phyloP scores from a whole-genome alignment of 1,139 yeast species.

The Lodderomyces orthopsilosis region DNA sequence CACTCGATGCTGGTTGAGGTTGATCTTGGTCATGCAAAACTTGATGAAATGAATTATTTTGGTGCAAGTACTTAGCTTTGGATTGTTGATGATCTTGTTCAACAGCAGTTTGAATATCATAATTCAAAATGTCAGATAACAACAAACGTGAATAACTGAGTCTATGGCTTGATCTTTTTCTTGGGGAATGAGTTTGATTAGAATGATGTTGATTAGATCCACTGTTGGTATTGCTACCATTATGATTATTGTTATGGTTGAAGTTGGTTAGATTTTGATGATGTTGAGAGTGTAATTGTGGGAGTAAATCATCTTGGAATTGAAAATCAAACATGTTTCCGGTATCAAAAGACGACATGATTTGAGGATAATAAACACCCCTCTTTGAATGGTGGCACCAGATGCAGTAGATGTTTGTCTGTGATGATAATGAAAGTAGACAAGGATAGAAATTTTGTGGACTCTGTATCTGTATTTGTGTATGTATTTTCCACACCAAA shows the following conservation, averaged over 20 bases:
- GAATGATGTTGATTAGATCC: not conserved
- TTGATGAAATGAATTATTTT: not conserved
- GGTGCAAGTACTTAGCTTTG: slow-evolving; percentile 1
- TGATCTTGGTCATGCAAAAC: not conserved
- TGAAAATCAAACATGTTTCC: slow-evolving; percentile 9
- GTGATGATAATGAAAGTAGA: no score
- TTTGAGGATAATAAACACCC: not conserved
- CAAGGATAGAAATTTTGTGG: no score
- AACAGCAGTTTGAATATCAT: slow-evolving; percentile 1
- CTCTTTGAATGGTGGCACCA: not conserved
- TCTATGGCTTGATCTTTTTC: not conserved
- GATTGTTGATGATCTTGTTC: slow-evolving; percentile 1
- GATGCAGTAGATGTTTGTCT: no score
- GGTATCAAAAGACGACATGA: slow-evolving; percentile 8
- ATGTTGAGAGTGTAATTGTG: slow-evolving; percentile 1
- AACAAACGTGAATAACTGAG: not conserved
- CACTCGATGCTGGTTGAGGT: no score
- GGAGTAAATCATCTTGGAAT: slow-evolving; percentile 12
- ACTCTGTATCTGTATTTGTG: not conserved
- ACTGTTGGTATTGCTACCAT: not conserved
- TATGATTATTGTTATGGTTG: slow-evolving; percentile 1
- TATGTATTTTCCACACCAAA: not conserved
- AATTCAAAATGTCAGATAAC: slow-evolving; percentile 4
- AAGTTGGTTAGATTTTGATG: not conserved
- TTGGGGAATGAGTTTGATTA: not conserved